A percentile compares a stretch with the other conserved stretches of the same genome.
Conservation (phyloP, 1,139 yeast species). For the Candida sojae region DNA sequence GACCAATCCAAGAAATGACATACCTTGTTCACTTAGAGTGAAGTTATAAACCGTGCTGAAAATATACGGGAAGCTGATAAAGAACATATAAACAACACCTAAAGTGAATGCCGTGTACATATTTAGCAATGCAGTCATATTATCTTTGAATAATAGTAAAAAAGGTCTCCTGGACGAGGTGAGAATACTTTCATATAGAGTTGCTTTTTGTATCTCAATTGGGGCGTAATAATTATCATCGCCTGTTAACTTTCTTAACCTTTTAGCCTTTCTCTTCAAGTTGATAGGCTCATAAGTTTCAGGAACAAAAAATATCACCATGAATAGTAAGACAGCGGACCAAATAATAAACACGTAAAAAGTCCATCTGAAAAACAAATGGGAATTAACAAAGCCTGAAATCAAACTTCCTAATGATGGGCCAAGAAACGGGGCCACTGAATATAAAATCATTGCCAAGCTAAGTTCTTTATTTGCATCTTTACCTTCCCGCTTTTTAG, state of each 20-base stretch:
- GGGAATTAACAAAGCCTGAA: constrained; percentile 28
- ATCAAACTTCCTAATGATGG: constrained; percentile 36
- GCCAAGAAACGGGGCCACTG: constrained; percentile 34
- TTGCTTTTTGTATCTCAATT: constrained; percentile 33
- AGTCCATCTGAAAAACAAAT: constrained; percentile 43
- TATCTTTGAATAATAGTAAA: constrained; percentile 52
- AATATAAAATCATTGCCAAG: constrained; percentile 29
- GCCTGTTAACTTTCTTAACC: constrained; percentile 49
- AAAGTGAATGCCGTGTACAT: constrained; percentile 62
- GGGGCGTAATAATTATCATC: constrained; percentile 46
- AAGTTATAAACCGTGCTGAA: constrained; percentile 50
- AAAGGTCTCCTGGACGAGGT: constrained; percentile 55
- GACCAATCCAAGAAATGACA: constrained; percentile 55
- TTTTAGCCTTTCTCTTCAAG: constrained; percentile 45
- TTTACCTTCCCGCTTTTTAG: constrained; percentile 13
- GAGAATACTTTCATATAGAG: constrained; percentile 30
- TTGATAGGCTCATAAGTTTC: constrained; percentile 53
- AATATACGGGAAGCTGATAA: constrained; percentile 63
- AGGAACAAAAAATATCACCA: constrained; percentile 42
- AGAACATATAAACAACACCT: constrained; percentile 62
- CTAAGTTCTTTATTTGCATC: constrained; percentile 26
- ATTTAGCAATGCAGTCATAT: constrained; percentile 63
- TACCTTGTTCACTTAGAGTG: constrained; percentile 37
- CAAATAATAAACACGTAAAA: constrained; percentile 44
- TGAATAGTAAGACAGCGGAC: constrained; percentile 29